Evolutionary conservation across 2,329 filamentous ascomycete species (phyloP), one percentile per base, ranked within the genome.

Genomic region (Epichloe hybrida): DNA sequence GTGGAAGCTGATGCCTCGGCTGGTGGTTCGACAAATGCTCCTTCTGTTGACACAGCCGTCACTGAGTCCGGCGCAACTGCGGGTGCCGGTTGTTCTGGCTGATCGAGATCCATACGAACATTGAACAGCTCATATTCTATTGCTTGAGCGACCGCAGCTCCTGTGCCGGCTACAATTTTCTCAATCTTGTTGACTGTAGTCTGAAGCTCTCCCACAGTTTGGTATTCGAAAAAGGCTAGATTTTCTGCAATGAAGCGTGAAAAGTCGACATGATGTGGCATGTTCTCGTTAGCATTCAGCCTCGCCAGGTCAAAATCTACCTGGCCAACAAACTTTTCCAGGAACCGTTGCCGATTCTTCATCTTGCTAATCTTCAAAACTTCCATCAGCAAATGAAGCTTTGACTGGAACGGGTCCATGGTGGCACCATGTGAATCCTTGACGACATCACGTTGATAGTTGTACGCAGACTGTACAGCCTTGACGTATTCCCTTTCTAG

Each of bases 401-500:
- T 97, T 3, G 88, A 74, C 15, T 77, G 75, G 57, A 85, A 89
- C 2, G 85, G 83, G 20, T 82, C 77, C 13, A 75, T 69, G 3
- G 75, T 83, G 46, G 85, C 88, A 36, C 94, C 93, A 51, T 80
- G 81, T 2, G 81, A 71, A 62, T 94, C 84, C 4, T 82, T 72
- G 50, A 88, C 79, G 41, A 96, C 76, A 57, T 94, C 82, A 23
- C 81, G 79, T 67, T 98, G 94, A 63, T 97, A 98, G 23, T 80
- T 74, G 66, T 90, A 97, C 8, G 90, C 88, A 42, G 87, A 82
- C 54, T 89, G 83, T 9, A 97, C 79, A 11, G 91, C 90, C 60
- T 88, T 85, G 72, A 89, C 86, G 62, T 98, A 97, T 61, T 97
- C 93, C 61, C 93, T 84, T 64, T 98, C 93, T 31, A 97, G 81